Percentiles rank a stretch among this genome's conserved stretches.
These are phyloP conservation scores for Neonectria magnoliae DNA, from an alignment of 2,329 filamentous ascomycete species.

Conservation along the genomic window DNA sequence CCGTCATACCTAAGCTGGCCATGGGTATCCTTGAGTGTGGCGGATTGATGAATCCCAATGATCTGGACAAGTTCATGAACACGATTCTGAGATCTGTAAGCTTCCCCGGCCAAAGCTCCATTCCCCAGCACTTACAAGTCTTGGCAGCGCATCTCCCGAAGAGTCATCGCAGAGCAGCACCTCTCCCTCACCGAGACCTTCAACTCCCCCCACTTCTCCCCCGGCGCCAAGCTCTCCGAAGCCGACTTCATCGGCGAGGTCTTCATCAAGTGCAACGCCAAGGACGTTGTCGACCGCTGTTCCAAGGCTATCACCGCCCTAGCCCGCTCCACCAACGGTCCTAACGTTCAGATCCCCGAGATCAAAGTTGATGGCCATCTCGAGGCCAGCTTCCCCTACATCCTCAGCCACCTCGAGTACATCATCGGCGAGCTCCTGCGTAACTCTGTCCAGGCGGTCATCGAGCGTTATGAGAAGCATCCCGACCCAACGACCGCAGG, in stretches of 20 bases:
- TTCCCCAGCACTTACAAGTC: constrained; percentile 22
- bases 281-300: constrained; percentile 87
- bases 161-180: constrained; percentile 98
- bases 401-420: constrained; percentile 95
- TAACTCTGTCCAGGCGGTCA: constrained; percentile 92
- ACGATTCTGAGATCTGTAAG: constrained; percentile 87
- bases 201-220: constrained; percentile 89
- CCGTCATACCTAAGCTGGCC: constrained; percentile 91
- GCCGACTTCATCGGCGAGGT: constrained; percentile 95
- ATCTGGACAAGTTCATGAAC: constrained; percentile 95
- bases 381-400: constrained; percentile 93
- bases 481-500: constrained; percentile 38
- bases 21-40: constrained; percentile 95
- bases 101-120: constrained; percentile 9
- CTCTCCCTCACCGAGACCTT: constrained; percentile 95
- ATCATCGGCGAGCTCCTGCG: constrained; percentile 94
- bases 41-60: constrained; percentile 79
- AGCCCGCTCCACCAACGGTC: constrained; percentile 78
- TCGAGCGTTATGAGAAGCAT: constrained; percentile 73
- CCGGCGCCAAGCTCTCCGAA: constrained; percentile 75
- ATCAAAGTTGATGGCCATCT: constrained; percentile 87
- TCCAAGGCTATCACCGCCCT: constrained; percentile 80
- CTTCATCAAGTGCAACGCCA: constrained; percentile 90
- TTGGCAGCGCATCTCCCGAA: constrained; percentile 83
- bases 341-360: constrained; percentile 77